phyloP scores from a whole-genome alignment of 768 basidiomycete genomes.

The Hericium erinaceus region DNA sequence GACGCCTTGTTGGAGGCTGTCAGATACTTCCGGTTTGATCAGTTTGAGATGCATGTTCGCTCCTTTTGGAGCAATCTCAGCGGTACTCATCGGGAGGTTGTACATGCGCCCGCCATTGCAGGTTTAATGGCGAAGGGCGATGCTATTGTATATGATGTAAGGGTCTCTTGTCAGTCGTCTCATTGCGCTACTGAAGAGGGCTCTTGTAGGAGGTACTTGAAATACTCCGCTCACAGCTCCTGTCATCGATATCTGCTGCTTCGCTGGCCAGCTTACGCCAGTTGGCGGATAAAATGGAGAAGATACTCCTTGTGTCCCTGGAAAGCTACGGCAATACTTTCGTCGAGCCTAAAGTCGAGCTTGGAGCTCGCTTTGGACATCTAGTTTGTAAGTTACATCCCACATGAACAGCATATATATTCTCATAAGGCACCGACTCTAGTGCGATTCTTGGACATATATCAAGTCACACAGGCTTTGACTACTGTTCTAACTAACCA shows the following conservation, averaged over 20 bases:
- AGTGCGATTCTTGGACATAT: slow-evolving; percentile 90
- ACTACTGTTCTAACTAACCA: slow-evolving; percentile 83
- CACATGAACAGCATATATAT: neutral
- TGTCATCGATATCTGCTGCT: slow-evolving; percentile 60
- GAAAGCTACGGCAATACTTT: slow-evolving; percentile 83
- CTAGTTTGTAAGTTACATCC: slow-evolving; percentile 60
- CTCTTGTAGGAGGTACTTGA: slow-evolving; percentile 73
- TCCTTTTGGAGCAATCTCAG: slow-evolving; percentile 75
- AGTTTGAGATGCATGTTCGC: slow-evolving; percentile 81
- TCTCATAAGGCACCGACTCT: slow-evolving; percentile 13
- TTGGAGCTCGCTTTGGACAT: slow-evolving; percentile 86
- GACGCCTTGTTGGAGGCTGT: slow-evolving; percentile 75
- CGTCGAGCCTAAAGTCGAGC: slow-evolving; percentile 84
- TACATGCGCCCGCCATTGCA: slow-evolving; percentile 82
- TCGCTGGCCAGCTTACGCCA: slow-evolving; percentile 67
- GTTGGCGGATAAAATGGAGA: slow-evolving; percentile 87
- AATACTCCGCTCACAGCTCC: slow-evolving; percentile 74
- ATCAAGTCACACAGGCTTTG: slow-evolving; percentile 84
- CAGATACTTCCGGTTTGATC: slow-evolving; percentile 73
- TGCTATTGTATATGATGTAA: slow-evolving; percentile 83
- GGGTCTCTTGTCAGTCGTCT: slow-evolving; percentile 23
- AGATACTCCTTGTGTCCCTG: slow-evolving; percentile 71
- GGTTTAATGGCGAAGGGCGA: slow-evolving; percentile 85
- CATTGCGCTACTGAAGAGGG: slow-evolving; percentile 12
- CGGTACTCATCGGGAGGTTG: slow-evolving; percentile 76